Base-by-base conservation (phyloP, 768 basidiomycete genomes). In the Cystobasidium ongulense region DNA sequence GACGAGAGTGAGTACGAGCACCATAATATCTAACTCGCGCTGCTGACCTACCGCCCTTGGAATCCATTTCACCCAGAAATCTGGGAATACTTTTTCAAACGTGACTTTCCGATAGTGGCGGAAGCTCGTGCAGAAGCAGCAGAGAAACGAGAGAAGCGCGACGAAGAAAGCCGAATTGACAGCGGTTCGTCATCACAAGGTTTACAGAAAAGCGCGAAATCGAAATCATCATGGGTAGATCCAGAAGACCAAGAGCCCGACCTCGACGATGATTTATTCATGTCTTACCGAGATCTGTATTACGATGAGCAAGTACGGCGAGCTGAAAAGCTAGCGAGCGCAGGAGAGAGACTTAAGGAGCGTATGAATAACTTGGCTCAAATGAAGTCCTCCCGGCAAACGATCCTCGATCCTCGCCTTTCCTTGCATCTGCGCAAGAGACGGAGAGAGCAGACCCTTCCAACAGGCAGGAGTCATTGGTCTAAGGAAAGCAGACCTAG, bases 81-180 rank as follows among this genome's bases (percentile, higher is more conserved):
- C 25, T 71, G 68, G 68, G 53, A 71, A 54, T n/a, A 54, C 53
- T 71, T 59, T 53, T 71, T 71, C 68, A 71, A 71, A 52, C 68
- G 68, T 43, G 68, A 71, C 68, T 71, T 71, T 43, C 68, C 68
- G 4, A 54, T 71, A 52, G 68, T 71, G 21, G 33, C 33, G 33
- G 68, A 71, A 59, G 53, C 68, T 7, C 13, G 68, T 59, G 38
- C 29, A 31, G 38, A 38, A 38, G 63, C 21, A 11, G 35, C 63
- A 21, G n/a, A 50, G 18, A n/a, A 50, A n/a, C 46, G 46, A 50
- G 46, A 50, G 46, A 3, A 11, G 46, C 15, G 18, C 8, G 46
- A 50, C n/a, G 21, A 50, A 3, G 18, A 21, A 8, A 21, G 21
- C 15, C 46, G 21, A n/a, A 50, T n/a, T 4, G 21, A n/a, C 46